Conservation (phyloP, 495 filamentous ascomycete species). For the Copromyces sp. region DNA sequence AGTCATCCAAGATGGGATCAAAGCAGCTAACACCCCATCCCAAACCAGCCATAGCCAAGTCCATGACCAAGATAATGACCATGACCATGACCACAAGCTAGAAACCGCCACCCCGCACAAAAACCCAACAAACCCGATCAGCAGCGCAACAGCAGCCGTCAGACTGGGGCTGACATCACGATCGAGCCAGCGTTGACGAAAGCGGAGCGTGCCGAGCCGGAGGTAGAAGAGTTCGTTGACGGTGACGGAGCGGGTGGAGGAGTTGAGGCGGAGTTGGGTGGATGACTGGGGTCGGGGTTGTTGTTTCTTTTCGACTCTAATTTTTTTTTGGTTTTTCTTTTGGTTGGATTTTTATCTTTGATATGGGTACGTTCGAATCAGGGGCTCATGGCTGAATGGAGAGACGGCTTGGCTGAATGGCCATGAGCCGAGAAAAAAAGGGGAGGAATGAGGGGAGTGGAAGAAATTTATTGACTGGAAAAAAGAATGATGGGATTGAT, state of each 20-base stretch:
- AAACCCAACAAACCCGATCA: slow-evolving; percentile 7
- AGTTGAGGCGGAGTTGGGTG: slow-evolving; percentile 1
- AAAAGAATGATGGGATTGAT: background rate
- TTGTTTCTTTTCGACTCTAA: slow-evolving; percentile 19
- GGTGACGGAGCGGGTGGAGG: slow-evolving; percentile 1
- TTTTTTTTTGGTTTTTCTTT: background rate
- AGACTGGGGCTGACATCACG: slow-evolving; percentile 12
- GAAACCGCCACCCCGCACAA: slow-evolving; percentile 5
- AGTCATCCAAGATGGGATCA: background rate
- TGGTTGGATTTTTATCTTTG: slow-evolving; percentile 2
- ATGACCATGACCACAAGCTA: background rate
- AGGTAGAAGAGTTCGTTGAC: slow-evolving; percentile 19
- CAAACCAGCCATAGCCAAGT: background rate
- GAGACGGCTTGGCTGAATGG: background rate
- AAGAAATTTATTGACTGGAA: background rate
- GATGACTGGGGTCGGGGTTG: slow-evolving; percentile 1
- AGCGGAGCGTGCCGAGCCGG: slow-evolving; percentile 12
- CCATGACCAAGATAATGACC: background rate
- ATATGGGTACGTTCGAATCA: background rate
- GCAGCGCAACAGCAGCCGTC: slow-evolving; percentile 6
- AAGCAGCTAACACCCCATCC: background rate
- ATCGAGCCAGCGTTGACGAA: slow-evolving; percentile 18
- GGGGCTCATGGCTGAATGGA: background rate
- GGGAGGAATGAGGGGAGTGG: background rate
- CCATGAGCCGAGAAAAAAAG: background rate